These are phyloP conservation scores for Aspergillus campestris DNA, from an alignment of 495 filamentous ascomycete genomes.

Conservation along the genomic window DNA sequence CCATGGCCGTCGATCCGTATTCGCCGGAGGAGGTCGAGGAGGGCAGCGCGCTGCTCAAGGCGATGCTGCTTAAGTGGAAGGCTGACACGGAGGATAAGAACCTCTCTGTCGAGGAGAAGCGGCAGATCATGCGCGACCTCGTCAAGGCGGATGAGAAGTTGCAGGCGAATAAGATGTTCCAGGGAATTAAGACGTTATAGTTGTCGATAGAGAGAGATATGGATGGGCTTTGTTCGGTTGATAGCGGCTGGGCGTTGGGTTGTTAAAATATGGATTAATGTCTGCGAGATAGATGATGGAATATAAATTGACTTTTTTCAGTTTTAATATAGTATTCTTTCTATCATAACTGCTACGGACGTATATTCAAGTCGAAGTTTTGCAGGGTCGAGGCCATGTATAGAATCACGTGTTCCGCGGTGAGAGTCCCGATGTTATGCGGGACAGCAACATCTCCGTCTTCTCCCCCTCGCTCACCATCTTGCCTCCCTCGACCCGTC, in stretches of 20 bases:
- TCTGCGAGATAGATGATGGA: no score
- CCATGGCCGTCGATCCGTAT: conserved; percentile 43
- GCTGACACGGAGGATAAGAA: conserved; percentile 55
- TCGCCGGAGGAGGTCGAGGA: conserved; percentile 83
- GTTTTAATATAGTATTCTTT: not conserved
- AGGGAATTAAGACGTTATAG: conserved; percentile 73
- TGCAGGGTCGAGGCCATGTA: no score
- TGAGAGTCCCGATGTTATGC: no score
- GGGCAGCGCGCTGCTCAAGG: conserved; percentile 81
- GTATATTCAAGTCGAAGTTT: no score
- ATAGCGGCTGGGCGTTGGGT: not conserved
- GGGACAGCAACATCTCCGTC: no score
- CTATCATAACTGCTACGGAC: no score
- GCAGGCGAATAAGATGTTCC: conserved; percentile 78
- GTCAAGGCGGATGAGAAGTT: conserved; percentile 64
- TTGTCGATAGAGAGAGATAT: not conserved
- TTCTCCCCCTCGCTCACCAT: no score
- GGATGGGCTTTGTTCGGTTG: not conserved
- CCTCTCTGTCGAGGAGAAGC: conserved; percentile 70
- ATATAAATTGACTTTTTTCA: not conserved
- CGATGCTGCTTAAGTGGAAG: conserved; percentile 83
- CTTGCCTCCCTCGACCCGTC: no score
- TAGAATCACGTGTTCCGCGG: no score
- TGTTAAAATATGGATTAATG: not conserved
- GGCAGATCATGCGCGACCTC: conserved; percentile 67